Evolutionary conservation across 2,329 filamentous ascomycete species (phyloP).

Genomic region (Colletotrichum eleusines): DNA sequence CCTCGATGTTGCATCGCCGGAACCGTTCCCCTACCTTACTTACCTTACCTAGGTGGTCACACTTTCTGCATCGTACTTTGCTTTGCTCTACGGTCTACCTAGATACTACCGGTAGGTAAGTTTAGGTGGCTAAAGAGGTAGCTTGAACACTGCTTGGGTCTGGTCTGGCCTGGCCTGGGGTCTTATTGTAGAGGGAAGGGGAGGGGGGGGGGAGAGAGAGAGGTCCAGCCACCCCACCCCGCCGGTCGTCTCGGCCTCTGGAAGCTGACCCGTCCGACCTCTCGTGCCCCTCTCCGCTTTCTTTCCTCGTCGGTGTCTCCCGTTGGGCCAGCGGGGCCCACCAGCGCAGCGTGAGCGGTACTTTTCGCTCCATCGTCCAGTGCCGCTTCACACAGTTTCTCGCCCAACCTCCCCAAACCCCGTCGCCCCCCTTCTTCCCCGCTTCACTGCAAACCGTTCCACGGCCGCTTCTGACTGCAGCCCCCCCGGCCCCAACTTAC

Average conservation of each 20-base stretch:
- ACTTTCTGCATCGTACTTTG: background rate
- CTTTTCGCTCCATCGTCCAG: background rate
- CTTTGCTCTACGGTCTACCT: background rate
- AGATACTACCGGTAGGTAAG: no score
- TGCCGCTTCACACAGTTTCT: constrained; percentile 13
- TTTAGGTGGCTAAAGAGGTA: background rate
- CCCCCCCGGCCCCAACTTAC: background rate
- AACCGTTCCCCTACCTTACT: background rate
- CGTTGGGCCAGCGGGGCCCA: constrained; percentile 30
- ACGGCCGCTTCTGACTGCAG: constrained; percentile 34
- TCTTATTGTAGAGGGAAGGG: no score
- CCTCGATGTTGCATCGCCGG: constrained; percentile 18
- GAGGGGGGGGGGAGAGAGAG: no score
- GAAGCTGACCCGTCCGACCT: constrained; percentile 11
- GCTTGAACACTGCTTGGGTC: background rate
- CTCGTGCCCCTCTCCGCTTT: constrained; percentile 38
- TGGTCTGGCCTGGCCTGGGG: background rate
- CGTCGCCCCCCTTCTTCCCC: constrained; percentile 24
- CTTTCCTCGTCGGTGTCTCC: constrained; percentile 27
- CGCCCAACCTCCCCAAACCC: constrained; percentile 31
- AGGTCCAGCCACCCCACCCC: constrained; percentile 29
- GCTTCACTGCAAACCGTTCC: constrained; percentile 37
- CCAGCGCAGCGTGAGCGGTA: constrained; percentile 11
- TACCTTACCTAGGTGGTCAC: no score
- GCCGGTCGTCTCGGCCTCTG: constrained; percentile 34